Evolutionary conservation across 1,139 yeast species (phyloP), one percentile per base, ranked within the genome.

Genomic region (Pichia sp.): DNA sequence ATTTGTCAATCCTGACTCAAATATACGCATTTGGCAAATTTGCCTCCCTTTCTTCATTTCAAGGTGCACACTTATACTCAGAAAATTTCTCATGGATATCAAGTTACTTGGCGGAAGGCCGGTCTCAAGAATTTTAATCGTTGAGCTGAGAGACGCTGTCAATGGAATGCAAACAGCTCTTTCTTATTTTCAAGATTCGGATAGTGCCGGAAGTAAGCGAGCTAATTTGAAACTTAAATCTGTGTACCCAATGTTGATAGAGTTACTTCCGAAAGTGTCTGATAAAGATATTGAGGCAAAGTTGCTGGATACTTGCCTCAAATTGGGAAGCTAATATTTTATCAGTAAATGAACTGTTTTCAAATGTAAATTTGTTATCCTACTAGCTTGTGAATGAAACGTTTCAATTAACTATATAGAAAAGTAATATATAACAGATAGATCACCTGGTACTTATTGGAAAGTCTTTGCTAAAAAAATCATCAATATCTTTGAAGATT

Each of bases 21-120:
- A 47, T 29, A 52, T 58, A 14, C 59, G 54, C 12, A 54, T 74
- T 1, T 64, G 69, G 1, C 58, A 59, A 2, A 58, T 61, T 1
- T 62, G 77, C 1, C 49, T 73, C 0, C 76, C 78, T 1, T 78
- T 71, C 56, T 67, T 82, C 41, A 66, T 75, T 0, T 71, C 79
- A 10, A 73, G 91, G 44, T 70, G 76, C 9, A 78, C 82, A 0
- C 71, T 83, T 55, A 75, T 78, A 0, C 66, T 85, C 40, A 72
- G 80, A 52, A 77, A 79, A 53, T 81, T 76, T 57, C 69, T 82
- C 8, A 75, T 81, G 2, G 84, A 83, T 58, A 77, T 75, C 51
- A 76, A 74, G 14, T 65, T 84, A 6, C 65, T 82, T 8, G 79
- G 81, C 30, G 68, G 65, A 24, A 75, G 75, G 44, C 91, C 92